phyloP scores from a whole-genome alignment of 2,329 filamentous ascomycete genomes.

The Coniochaeta sp. region DNA sequence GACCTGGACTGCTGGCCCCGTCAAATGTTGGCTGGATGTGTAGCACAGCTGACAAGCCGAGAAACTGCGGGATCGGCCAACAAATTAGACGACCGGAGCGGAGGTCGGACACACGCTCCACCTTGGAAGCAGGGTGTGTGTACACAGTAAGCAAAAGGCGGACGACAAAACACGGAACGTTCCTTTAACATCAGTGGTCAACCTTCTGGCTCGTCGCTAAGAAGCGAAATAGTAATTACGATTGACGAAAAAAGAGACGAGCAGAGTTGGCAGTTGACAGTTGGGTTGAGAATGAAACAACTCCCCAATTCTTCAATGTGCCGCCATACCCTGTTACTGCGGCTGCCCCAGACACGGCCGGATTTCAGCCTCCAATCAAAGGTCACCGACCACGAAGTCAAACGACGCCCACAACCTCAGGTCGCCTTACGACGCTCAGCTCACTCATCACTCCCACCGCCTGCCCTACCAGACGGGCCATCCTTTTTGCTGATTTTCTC shows the following conservation, averaged over 20 bases:
- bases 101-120: not conserved
- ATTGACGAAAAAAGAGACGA: not conserved
- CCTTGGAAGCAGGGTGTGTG: not conserved
- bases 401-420: not conserved
- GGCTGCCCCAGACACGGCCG: not conserved
- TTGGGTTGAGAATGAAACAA: not conserved
- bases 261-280: not conserved
- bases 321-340: not conserved
- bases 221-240: not conserved
- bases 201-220: not conserved
- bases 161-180: not conserved
- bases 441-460: not conserved
- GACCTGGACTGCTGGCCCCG: not conserved
- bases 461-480: not conserved
- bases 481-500: not conserved
- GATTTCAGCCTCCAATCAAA: not conserved
- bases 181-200: no score
- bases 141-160: not conserved
- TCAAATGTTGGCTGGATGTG: not conserved
- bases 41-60: not conserved
- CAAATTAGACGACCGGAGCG: not conserved
- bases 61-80: not conserved
- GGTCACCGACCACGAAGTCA: not conserved
- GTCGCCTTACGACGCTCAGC: not conserved
- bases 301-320: not conserved